Evolutionary conservation across 495 filamentous ascomycete species (phyloP).

Genomic region (Penicillium macrosclerotiorum): DNA sequence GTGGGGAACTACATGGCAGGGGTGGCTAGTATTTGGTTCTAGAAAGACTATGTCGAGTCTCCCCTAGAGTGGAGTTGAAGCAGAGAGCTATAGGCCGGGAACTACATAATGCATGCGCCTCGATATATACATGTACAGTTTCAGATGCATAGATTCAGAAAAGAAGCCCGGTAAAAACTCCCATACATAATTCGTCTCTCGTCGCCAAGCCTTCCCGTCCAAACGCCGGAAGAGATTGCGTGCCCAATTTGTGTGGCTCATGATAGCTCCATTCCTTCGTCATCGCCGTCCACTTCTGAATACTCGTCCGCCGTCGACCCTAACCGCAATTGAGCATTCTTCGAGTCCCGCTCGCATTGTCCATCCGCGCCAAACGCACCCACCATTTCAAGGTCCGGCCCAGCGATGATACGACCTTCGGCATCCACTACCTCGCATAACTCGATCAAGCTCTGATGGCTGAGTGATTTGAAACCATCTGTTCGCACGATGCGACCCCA

Average conservation of each 20-base stretch:
- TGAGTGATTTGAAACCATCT: constrained; percentile 76
- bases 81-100: too few species aligned
- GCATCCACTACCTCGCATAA: constrained; percentile 90
- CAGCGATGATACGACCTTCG: constrained; percentile 82
- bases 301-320: constrained; percentile 55
- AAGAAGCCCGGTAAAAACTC: neutral
- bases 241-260: constrained; percentile 28
- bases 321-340: constrained; percentile 43
- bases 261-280: constrained; percentile 66
- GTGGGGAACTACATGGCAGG: too few species aligned
- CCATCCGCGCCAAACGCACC: constrained; percentile 63
- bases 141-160: constrained; percentile 6
- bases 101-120: neutral
- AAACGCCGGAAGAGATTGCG: constrained; percentile 25
- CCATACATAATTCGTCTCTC: neutral
- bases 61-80: too few species aligned
- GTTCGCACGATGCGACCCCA: constrained; percentile 96
- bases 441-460: constrained; percentile 74
- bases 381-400: constrained; percentile 78
- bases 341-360: constrained; percentile 45
- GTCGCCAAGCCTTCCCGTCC: constrained; percentile 3
- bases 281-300: constrained; percentile 64
- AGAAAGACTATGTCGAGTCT: too few species aligned
- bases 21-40: too few species aligned
- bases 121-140: constrained; percentile 5